Percentiles rank a stretch among this genome's conserved stretches.
These are phyloP conservation scores for Puccinia hordei DNA, from an alignment of 1,284 basidiomycete species.

Conservation along the genomic window DNA sequence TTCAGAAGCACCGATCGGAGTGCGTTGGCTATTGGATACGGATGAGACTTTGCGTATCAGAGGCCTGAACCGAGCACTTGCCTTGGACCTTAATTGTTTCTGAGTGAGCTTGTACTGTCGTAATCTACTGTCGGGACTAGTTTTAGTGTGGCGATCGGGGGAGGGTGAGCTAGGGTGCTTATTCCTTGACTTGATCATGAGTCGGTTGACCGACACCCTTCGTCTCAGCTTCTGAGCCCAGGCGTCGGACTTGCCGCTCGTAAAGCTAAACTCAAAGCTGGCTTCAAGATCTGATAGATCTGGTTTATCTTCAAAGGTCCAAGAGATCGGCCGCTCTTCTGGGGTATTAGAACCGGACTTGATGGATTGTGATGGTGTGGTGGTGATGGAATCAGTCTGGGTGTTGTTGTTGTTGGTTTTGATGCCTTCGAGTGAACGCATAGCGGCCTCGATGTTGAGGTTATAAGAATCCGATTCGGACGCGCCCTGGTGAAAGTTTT, in stretches of 20 bases:
- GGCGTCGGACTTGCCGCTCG: background rate
- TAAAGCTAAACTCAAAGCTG: background rate
- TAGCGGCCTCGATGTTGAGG: constrained; percentile 20
- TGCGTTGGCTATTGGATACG: background rate
- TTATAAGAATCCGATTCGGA: constrained; percentile 4
- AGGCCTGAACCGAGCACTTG: constrained; percentile 23
- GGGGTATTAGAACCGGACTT: background rate
- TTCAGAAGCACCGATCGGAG: background rate
- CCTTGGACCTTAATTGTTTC: constrained; percentile 23
- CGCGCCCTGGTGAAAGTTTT: background rate
- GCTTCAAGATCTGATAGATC: background rate
- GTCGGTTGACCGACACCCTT: constrained; percentile 10
- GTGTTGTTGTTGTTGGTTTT: background rate
- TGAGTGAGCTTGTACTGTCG: background rate
- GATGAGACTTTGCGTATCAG: constrained; percentile 12
- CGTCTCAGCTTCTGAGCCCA: constrained; percentile 11
- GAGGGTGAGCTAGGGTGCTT: background rate
- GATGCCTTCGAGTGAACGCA: constrained; percentile 29
- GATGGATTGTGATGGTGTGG: background rate
- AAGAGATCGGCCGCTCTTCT: constrained; percentile 6
- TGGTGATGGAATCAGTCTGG: background rate
- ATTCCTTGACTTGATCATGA: constrained; percentile 18
- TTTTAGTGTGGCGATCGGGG: background rate
- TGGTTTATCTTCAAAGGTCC: constrained; percentile 1
- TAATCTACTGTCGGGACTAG: background rate